Base-by-base conservation (phyloP, 2,329 filamentous ascomycete genomes). In the Keithomyces neogunnii region DNA sequence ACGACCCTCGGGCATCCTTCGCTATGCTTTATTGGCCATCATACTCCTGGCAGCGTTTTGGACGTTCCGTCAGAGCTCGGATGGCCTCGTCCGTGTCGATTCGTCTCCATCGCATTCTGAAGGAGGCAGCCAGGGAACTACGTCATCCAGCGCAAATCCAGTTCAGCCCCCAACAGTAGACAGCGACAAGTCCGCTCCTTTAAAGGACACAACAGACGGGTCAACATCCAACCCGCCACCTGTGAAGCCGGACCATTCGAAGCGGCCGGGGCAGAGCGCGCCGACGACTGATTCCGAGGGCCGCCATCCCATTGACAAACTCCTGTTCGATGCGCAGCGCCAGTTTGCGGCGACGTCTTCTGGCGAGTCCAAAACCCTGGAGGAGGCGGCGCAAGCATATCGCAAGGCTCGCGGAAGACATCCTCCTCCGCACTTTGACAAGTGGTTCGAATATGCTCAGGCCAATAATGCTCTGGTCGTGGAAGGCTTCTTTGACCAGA, bases 401-500 rank as follows among this genome's bases (percentile, higher is more conserved):
- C 74, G 81, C 54, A 63, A 72, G 48, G 74, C 74, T 49, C 75
- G 81, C 48, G 80, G 80, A 30, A 74, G 81, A 28, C 78, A 85
- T 58, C 82, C 81, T 5, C 82, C 82, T 2, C 82, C 82, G 0
- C 78, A 77, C 26, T 85, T 85, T 58, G 73, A 80, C 54, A 68
- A 73, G 35, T 85, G 82, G 81, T 80, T 77, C 61, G 65, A 69
- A 29, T 82, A 79, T 55, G 81, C 82, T 8, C 63, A 66, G 32
- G 67, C 75, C 26, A 69, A 73, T 48, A 69, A 78, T 32, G 76
- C 77, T 26, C 60, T 84, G 51, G 71, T 84, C 10, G 69, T 85
- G 9, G 82, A 85, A 57, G 76, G 80, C 47, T 85, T 84, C 58
- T 85, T 83, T 64, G 78, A 83, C 57, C 80, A 81, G 55, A 77